Evolutionary conservation across 2,329 filamentous ascomycete genomes (phyloP), one percentile per base, ranked within the genome.

Genomic region (Cercospora citrullina): DNA sequence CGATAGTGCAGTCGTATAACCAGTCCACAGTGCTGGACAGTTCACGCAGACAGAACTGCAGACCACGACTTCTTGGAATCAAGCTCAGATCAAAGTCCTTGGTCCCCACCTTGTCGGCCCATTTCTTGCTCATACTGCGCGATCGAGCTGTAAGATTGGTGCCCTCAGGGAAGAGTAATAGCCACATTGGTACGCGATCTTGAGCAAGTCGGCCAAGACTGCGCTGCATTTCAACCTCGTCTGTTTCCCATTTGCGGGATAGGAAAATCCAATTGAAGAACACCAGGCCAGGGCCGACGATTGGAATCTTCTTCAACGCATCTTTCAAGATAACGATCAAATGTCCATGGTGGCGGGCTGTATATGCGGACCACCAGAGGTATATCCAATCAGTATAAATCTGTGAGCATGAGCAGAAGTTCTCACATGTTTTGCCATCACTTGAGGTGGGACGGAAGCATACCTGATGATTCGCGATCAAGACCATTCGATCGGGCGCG

Each of bases 261-360:
- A 96, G 90, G 82, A 96, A 96, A 77, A 96, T 92, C 84, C 96
- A 96, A 73, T 91, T 88, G 78, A 90, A 94, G 77, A 95, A 90
- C 83, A 90, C 89, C 91, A 96, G 96, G 57, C 91, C 93, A 61
- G 87, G 87, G 1, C 93, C 93, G 39, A 96, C 84, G 58, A 96
- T 75, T n/a, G 93, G 93, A 6, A 96, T 89, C 76, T 87, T 91
- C 78, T 91, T 93, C 68, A 96, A 85, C 2, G 91, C 93, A 77
- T 96, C 91, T 77, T 96, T 96, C 68, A 96, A 85, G 75, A 96
- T 94, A 77, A 96, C 96, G 82, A 92, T 96, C 73, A 96, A 84
- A 77, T 93, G 90, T 9, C 93, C 93, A 75, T 95, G 91, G 18
- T 72, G 68, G 4, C 53, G 42, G 58, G 89, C 88, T 36, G 91